Conservation (phyloP, 352 stramenopile species). For the Plasmopara muralis region DNA sequence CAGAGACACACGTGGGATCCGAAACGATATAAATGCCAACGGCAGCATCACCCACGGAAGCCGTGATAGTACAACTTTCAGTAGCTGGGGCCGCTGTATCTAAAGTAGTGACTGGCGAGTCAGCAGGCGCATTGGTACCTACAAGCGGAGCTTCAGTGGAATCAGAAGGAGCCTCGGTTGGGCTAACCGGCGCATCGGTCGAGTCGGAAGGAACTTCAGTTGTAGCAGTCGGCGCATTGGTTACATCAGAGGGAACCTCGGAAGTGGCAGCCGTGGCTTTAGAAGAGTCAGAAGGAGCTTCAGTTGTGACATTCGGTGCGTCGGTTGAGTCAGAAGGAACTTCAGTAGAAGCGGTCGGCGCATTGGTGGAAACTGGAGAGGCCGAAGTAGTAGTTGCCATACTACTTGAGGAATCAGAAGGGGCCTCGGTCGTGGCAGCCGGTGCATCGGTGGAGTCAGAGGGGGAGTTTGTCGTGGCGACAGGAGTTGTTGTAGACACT, state of each 20-base stretch:
- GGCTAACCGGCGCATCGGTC: slow-evolving; percentile 3
- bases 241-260: slow-evolving; percentile 1
- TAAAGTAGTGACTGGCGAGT: neutral
- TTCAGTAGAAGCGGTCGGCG: neutral
- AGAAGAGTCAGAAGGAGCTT: neutral
- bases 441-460: slow-evolving; percentile 4
- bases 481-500: slow-evolving; percentile 5
- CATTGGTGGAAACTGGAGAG: neutral
- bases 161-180: slow-evolving; percentile 4
- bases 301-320: slow-evolving; percentile 1
- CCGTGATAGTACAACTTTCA: slow-evolving; percentile 13
- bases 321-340: slow-evolving; percentile 6
- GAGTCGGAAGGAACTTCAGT: slow-evolving; percentile 3
- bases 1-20: slow-evolving; percentile 16
- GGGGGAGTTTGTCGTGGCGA: slow-evolving; percentile 6
- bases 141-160: slow-evolving; percentile 4
- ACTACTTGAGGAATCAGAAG: neutral
- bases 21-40: slow-evolving; percentile 27
- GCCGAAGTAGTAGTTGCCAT: slow-evolving; percentile 1
- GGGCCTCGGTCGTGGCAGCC: neutral
- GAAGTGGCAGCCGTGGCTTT: neutral
- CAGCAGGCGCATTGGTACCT: neutral
- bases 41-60: slow-evolving; percentile 18
- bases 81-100: slow-evolving; percentile 1
- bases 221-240: slow-evolving; percentile 1